Conservation (phyloP, 352 stramenopile species). For the Globisporangium barbulae region DNA sequence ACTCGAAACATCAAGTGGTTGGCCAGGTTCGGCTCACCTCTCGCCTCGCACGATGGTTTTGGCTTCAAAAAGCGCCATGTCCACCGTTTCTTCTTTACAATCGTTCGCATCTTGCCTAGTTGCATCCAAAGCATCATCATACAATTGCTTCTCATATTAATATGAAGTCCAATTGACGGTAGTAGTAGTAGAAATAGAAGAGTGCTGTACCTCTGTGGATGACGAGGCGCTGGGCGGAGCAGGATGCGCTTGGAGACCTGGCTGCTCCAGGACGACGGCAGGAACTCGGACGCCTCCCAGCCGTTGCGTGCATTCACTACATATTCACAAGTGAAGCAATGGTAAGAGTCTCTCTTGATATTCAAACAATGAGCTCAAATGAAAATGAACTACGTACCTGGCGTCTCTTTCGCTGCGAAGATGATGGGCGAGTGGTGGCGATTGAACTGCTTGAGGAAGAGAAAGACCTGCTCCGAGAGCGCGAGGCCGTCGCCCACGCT, state of each 20-base stretch:
- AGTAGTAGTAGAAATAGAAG: too few species aligned
- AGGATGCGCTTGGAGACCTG: slow-evolving; percentile 68
- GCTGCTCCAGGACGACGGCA: slow-evolving; percentile 61
- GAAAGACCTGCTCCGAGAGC: slow-evolving; percentile 58
- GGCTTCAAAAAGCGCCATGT: slow-evolving; percentile 33
- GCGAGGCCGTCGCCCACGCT: slow-evolving; percentile 50
- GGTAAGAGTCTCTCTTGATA: not conserved
- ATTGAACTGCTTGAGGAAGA: slow-evolving; percentile 68
- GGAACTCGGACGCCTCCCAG: slow-evolving; percentile 52
- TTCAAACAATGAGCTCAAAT: not conserved
- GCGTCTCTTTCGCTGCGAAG: slow-evolving; percentile 45
- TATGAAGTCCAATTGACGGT: not conserved
- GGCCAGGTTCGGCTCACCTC: slow-evolving; percentile 23
- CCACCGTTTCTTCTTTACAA: not conserved
- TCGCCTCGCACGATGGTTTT: slow-evolving; percentile 43
- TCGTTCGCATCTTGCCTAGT: slow-evolving; percentile 8
- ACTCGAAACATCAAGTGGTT: not conserved
- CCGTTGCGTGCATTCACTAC: slow-evolving; percentile 13
- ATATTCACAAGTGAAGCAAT: not conserved
- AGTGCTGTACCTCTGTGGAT: not conserved
- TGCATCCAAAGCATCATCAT: not conserved
- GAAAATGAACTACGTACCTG: slow-evolving; percentile 23
- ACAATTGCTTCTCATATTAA: not conserved
- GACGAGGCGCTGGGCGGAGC: slow-evolving; percentile 21
- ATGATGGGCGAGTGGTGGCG: slow-evolving; percentile 68